These are phyloP conservation scores for Bryoglossum gracile DNA, from an alignment of 495 filamentous ascomycete genomes.

Conservation along the genomic window DNA sequence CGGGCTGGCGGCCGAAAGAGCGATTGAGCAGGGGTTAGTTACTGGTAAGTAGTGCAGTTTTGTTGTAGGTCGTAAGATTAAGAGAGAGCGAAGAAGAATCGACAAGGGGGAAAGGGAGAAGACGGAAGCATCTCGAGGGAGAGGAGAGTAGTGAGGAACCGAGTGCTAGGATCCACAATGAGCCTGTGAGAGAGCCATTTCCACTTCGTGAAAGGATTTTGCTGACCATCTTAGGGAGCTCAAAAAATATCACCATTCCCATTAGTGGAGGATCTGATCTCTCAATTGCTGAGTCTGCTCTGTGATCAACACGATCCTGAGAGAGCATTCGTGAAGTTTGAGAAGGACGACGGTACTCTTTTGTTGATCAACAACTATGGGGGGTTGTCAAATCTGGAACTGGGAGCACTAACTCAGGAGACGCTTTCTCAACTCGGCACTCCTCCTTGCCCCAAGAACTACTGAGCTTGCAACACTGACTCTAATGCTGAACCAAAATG, in stretches of 20 bases:
- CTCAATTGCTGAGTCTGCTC: slow-evolving; percentile 44
- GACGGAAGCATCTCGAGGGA: slow-evolving; percentile 43
- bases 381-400: slow-evolving; percentile 53
- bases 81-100: slow-evolving; percentile 50
- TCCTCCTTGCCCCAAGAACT: too few species aligned
- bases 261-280: slow-evolving; percentile 44
- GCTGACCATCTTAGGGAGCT: slow-evolving; percentile 29
- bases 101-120: slow-evolving; percentile 50
- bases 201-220: background rate
- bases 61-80: slow-evolving; percentile 47
- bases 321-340: slow-evolving; percentile 51
- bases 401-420: slow-evolving; percentile 49
- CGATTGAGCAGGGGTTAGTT: slow-evolving; percentile 45
- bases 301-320: slow-evolving; percentile 49
- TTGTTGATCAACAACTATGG: slow-evolving; percentile 57
- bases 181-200: slow-evolving; percentile 32
- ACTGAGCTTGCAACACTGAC: too few species aligned
- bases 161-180: slow-evolving; percentile 59
- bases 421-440: slow-evolving; percentile 40
- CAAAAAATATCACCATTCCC: slow-evolving; percentile 48
- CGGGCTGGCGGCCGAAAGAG: slow-evolving; percentile 55
- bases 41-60: slow-evolving; percentile 51
- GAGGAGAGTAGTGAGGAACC: slow-evolving; percentile 43
- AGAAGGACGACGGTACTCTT: slow-evolving; percentile 44
- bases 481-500: too few species aligned